Conservation (phyloP, 768 basidiomycete species). For the Mycena pura region DNA sequence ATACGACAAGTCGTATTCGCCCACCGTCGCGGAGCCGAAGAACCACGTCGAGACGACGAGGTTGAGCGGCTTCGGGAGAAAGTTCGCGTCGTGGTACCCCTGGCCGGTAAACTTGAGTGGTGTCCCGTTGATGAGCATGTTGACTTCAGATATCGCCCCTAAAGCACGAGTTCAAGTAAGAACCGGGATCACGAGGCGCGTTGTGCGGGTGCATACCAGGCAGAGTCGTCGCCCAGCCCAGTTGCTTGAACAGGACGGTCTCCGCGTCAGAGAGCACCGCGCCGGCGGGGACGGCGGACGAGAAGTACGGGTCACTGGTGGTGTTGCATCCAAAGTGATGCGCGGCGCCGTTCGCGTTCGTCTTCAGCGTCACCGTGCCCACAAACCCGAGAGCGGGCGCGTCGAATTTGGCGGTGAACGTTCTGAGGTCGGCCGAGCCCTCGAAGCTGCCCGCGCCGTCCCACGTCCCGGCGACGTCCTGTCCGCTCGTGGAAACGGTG, state of each 20-base stretch:
- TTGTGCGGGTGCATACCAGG: conserved; percentile 20
- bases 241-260: conserved; percentile 27
- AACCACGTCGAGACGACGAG: conserved; percentile 28
- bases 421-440: conserved; percentile 22
- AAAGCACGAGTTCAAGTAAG: too few species aligned
- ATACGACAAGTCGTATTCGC: conserved; percentile 30
- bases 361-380: conserved; percentile 26
- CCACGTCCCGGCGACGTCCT: conserved; percentile 28
- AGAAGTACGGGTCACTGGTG: conserved; percentile 29
- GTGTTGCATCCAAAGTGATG: conserved; percentile 32
- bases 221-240: conserved; percentile 31
- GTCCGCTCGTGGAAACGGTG: conserved; percentile 17
- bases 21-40: conserved; percentile 29
- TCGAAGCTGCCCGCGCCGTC: conserved; percentile 23
- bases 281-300: conserved; percentile 1
- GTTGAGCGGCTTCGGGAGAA: conserved; percentile 27
- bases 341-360: conserved; percentile 18
- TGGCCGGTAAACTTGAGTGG: conserved; percentile 26
- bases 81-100: conserved; percentile 35
- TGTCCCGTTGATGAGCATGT: conserved; percentile 26
- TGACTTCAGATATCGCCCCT: conserved; percentile 26
- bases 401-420: conserved; percentile 25
- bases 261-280: conserved; percentile 22
- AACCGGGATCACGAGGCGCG: too few species aligned
- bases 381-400: conserved; percentile 15